phyloP scores from a whole-genome alignment of 345 rosid species.

The Hirschfeldia incana region DNA sequence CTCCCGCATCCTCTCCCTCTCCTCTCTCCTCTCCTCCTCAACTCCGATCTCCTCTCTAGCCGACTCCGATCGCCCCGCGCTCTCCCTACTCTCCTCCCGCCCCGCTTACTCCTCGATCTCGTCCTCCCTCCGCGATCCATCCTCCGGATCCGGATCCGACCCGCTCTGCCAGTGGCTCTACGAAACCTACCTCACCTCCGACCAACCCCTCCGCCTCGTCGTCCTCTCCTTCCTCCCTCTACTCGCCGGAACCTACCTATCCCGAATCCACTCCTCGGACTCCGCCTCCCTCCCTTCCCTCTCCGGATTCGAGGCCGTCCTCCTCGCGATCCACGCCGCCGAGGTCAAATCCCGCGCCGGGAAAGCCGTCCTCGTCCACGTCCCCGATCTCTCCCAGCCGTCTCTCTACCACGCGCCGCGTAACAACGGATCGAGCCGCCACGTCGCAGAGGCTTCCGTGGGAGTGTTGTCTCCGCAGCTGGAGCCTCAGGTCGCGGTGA shows the following conservation, averaged over 20 bases:
- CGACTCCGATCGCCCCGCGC: conserved; percentile 90
- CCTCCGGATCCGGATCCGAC: conserved; percentile 87
- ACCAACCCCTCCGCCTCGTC: conserved; percentile 77
- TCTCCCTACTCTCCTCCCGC: conserved; percentile 79
- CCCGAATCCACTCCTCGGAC: conserved; percentile 70
- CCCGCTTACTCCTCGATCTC: conserved; percentile 65
- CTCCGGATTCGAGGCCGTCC: conserved; percentile 92
- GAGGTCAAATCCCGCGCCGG: conserved; percentile 84
- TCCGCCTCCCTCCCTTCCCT: conserved; percentile 70
- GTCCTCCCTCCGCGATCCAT: conserved; percentile 47
- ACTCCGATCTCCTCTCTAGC: conserved; percentile 69
- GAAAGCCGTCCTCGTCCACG: conserved; percentile 65
- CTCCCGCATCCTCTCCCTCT: conserved; percentile 71
- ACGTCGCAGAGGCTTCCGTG: conserved; percentile 26
- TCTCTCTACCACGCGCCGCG: conserved; percentile 87
- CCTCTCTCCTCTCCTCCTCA: conserved; percentile 53
- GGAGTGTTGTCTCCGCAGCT: conserved; percentile 66
- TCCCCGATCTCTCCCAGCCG: conserved; percentile 86
- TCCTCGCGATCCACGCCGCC: conserved; percentile 77
- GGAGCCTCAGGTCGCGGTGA: conserved; percentile 75
- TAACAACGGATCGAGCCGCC: conserved; percentile 36
- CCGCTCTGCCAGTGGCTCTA: conserved; percentile 97
- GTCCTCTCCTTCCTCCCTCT: conserved; percentile 86
- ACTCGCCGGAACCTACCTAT: conserved; percentile 65
- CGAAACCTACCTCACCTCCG: conserved; percentile 83